Conservation (phyloP, 2,329 filamentous ascomycete species). For the Zopfia rhizophila region DNA sequence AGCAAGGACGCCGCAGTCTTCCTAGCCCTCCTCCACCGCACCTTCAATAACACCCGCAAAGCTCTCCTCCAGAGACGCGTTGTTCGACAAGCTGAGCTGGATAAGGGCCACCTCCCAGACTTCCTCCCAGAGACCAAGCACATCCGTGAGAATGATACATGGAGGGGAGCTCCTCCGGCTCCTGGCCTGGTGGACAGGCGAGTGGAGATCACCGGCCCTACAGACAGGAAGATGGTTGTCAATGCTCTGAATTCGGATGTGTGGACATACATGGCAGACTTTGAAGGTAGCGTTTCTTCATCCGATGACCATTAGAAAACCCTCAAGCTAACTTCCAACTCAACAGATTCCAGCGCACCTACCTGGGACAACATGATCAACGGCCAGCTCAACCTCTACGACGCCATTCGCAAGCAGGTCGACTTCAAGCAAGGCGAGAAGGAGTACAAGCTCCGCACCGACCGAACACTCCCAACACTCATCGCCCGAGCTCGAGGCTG, state of each 20-base stretch:
- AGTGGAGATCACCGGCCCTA: conserved; percentile 97
- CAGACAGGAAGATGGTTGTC: conserved; percentile 98
- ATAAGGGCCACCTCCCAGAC: conserved; percentile 87
- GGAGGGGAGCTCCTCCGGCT: conserved; percentile 91
- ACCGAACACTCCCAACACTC: conserved; percentile 85
- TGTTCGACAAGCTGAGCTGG: conserved; percentile 89
- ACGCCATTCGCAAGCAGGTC: conserved; percentile 90
- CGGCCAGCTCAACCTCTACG: conserved; percentile 96
- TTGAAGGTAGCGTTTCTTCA: conserved; percentile 74
- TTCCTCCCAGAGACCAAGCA: conserved; percentile 96
- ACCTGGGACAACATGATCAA: conserved; percentile 99
- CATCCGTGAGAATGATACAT: conserved; percentile 92
- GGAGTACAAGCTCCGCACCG: conserved; percentile 96
- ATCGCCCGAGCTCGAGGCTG: conserved; percentile 96
- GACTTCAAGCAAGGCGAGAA: conserved; percentile 97
- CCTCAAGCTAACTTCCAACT: neutral
- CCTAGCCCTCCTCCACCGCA: conserved; percentile 91
- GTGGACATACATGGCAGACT: conserved; percentile 99
- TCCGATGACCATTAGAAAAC: neutral
- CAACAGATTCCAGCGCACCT: conserved; percentile 86
- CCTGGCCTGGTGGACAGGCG: conserved; percentile 92
- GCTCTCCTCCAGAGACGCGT: conserved; percentile 86
- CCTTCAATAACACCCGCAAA: conserved; percentile 92
- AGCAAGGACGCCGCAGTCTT: conserved; percentile 91
- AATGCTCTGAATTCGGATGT: conserved; percentile 96